Evolutionary conservation across 2,329 filamentous ascomycete species (phyloP).

Genomic region (Fusarium incarnatum): DNA sequence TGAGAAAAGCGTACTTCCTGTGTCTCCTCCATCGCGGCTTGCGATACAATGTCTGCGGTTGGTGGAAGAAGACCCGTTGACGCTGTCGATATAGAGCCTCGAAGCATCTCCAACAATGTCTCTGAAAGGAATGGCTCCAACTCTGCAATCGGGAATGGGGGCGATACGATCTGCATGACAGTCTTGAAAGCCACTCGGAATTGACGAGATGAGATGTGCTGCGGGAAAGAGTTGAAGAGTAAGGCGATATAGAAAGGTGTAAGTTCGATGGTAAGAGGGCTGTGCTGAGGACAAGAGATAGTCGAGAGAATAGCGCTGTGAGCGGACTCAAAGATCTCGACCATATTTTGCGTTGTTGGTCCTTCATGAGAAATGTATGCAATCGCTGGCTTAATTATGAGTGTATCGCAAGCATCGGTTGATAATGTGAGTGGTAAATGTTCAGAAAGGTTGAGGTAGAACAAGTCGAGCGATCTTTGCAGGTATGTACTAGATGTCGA

Average conservation of each 20-base stretch:
- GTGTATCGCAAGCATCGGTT: conserved; percentile 73
- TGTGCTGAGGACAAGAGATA: conserved; percentile 82
- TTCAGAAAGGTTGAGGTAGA: conserved; percentile 88
- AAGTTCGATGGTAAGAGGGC: conserved; percentile 74
- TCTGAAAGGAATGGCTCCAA: conserved; percentile 83
- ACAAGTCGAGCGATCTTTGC: conserved; percentile 81
- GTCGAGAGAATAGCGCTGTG: conserved; percentile 85
- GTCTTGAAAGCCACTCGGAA: conserved; percentile 91
- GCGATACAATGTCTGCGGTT: conserved; percentile 52
- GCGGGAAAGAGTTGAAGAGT: conserved; percentile 82
- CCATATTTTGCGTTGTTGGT: conserved; percentile 58
- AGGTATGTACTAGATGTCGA: conserved; percentile 53
- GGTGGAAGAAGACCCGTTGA: conserved; percentile 57
- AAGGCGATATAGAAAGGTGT: conserved; percentile 87
- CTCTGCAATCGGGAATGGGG: conserved; percentile 79
- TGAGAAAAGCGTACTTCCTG: conserved; percentile 69
- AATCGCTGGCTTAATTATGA: conserved; percentile 79
- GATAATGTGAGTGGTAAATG: conserved; percentile 80
- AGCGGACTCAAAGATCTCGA: conserved; percentile 84
- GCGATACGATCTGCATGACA: conserved; percentile 82
- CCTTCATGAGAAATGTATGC: conserved; percentile 72
- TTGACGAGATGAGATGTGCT: conserved; percentile 82
- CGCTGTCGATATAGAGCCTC: conserved; percentile 68
- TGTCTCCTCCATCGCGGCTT: conserved; percentile 43
- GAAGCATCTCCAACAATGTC: conserved; percentile 81